Percentiles rank a stretch among this genome's conserved stretches.
Conservation (phyloP, 2,329 filamentous ascomycete genomes). For the Incumbomyces lentus region DNA sequence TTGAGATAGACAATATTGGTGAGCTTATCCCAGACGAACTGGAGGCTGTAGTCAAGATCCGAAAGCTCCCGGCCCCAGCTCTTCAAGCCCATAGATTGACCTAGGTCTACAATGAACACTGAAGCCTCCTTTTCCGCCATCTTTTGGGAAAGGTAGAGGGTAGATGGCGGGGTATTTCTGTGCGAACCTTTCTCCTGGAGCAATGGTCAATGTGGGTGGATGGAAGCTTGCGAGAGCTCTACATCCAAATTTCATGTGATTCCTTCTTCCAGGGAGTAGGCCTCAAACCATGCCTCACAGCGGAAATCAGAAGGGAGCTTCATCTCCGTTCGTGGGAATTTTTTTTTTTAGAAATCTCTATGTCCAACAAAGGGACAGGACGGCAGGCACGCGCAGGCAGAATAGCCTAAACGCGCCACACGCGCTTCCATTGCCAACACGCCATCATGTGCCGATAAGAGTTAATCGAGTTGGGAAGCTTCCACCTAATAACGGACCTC, state of each 20-base stretch:
- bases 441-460: slow-evolving; percentile 6
- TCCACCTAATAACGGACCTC: too few relatives aligned
- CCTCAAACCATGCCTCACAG: neutral
- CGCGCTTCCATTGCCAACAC: neutral
- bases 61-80: slow-evolving; percentile 62
- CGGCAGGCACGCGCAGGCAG: neutral
- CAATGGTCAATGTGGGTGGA: neutral
- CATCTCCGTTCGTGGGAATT: too few relatives aligned
- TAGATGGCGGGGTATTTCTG: too few relatives aligned
- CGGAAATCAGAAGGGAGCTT: too few relatives aligned
- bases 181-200: too few relatives aligned
- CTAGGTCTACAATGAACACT: slow-evolving; percentile 83
- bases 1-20: slow-evolving; percentile 61
- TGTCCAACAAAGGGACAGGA: neutral
- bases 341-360: too few relatives aligned
- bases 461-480: neutral
- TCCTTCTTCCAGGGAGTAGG: too few relatives aligned
- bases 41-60: slow-evolving; percentile 80
- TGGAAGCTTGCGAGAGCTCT: neutral
- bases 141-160: too few relatives aligned
- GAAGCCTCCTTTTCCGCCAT: slow-evolving; percentile 94
- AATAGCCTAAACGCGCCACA: neutral
- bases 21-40: slow-evolving; percentile 92
- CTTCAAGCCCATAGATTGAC: slow-evolving; percentile 67
- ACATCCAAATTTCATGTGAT: neutral